phyloP scores from a whole-genome alignment of 148 eudicot species.

The Rhododendron simsii region DNA sequence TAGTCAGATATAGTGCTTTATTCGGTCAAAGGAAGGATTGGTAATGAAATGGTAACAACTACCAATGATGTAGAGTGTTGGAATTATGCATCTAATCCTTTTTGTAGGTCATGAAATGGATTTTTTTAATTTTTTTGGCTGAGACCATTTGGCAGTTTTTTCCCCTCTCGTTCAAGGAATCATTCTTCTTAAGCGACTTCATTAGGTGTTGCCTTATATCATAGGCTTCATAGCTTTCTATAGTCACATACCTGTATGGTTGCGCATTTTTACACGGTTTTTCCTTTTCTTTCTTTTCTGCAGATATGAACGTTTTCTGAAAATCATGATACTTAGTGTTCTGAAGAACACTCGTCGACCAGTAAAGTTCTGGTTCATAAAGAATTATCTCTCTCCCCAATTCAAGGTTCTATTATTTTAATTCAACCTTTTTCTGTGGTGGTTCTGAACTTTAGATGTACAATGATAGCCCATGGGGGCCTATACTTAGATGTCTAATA shows the following conservation, averaged over 20 bases:
- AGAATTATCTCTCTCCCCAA: conserved; percentile 94
- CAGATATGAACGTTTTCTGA: conserved; percentile 94
- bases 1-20: background rate
- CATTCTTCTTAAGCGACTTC: background rate
- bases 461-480: background rate
- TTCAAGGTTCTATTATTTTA: conserved; percentile 59
- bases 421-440: background rate
- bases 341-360: conserved; percentile 84
- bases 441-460: background rate
- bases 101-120: background rate
- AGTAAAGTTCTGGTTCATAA: conserved; percentile 97
- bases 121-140: background rate
- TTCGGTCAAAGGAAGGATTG: background rate
- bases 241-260: background rate
- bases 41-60: background rate
- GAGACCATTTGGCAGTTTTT: background rate
- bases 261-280: background rate
- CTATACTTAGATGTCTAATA: background rate
- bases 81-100: background rate
- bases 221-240: background rate
- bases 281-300: background rate
- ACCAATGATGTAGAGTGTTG: background rate
- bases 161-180: background rate
- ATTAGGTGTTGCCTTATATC: background rate
- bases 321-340: conserved; percentile 92